Conservation (phyloP, 495 filamentous ascomycete species). For the Stereocaulon alpinum region DNA sequence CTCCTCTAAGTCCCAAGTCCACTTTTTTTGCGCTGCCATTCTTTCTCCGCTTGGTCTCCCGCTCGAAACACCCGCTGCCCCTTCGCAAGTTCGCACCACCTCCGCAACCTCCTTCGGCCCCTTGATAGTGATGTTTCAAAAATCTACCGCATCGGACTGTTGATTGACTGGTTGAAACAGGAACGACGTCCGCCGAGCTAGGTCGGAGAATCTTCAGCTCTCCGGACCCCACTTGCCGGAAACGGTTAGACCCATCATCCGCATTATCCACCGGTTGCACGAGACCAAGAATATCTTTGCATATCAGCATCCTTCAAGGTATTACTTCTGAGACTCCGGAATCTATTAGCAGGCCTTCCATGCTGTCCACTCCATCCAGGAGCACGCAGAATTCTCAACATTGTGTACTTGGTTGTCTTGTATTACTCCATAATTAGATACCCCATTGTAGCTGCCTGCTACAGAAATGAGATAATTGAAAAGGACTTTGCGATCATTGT, state of each 20-base stretch:
- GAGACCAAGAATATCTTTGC: background rate
- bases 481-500: background rate
- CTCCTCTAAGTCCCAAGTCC: conserved; percentile 7
- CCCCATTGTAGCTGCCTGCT: background rate
- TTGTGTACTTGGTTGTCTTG: background rate
- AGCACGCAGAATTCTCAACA: background rate
- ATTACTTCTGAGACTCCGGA: too few species aligned
- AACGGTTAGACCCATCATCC: background rate
- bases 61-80: background rate
- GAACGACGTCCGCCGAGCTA: background rate
- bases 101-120: background rate
- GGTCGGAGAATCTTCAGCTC: background rate
- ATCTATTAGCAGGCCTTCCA: too few species aligned
- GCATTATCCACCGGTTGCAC: background rate
- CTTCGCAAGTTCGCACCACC: background rate
- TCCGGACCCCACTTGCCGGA: conserved; percentile 1
- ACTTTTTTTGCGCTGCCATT: background rate
- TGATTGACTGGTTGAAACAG: background rate
- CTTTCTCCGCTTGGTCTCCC: background rate
- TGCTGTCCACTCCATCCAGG: background rate
- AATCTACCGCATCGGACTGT: background rate
- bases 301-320: too few species aligned
- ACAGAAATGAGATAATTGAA: background rate
- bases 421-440: background rate
- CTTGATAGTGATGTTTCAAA: too few species aligned